A percentile compares a stretch with the other conserved stretches of the same genome.
These are phyloP conservation scores for Triticum urartu DNA, from an alignment of 176 grass and related monocot species.

Conservation along the genomic window DNA sequence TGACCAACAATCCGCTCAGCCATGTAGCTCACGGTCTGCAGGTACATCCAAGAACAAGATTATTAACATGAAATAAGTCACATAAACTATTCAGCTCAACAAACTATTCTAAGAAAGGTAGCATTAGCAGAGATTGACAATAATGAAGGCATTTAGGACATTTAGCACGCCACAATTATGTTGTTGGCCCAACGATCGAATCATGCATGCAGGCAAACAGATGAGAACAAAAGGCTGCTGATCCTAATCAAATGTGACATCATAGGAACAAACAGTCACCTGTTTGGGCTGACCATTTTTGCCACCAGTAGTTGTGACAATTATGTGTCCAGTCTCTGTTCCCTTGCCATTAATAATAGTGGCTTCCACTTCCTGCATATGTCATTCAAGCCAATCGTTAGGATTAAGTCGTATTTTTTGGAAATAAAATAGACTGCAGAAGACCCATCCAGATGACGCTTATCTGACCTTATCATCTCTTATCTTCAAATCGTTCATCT, in stretches of 20 bases:
- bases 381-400: slow-evolving; percentile 12
- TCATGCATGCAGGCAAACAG: not conserved
- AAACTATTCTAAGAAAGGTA: not conserved
- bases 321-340: slow-evolving; percentile 85
- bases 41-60: not conserved
- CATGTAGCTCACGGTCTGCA: slow-evolving; percentile 82
- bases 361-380: slow-evolving; percentile 69
- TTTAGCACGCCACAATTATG: not conserved
- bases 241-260: slow-evolving; percentile 3
- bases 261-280: slow-evolving; percentile 26
- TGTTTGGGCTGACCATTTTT: slow-evolving; percentile 82
- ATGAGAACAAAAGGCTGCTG: not conserved
- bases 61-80: not conserved
- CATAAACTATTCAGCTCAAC: not conserved
- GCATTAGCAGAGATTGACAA: not conserved
- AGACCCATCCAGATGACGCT: not conserved
- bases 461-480: slow-evolving; percentile 66
- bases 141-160: not conserved
- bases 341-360: slow-evolving; percentile 73
- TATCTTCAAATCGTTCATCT: slow-evolving; percentile 72
- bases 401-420: no score
- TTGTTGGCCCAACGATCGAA: not conserved
- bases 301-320: slow-evolving; percentile 76
- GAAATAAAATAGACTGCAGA: not conserved
- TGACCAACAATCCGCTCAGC: slow-evolving; percentile 69